Evolutionary conservation across 169 alveolate species (phyloP), one percentile per base, ranked within the genome.

Genomic region (Amoebophrya sp.): DNA sequence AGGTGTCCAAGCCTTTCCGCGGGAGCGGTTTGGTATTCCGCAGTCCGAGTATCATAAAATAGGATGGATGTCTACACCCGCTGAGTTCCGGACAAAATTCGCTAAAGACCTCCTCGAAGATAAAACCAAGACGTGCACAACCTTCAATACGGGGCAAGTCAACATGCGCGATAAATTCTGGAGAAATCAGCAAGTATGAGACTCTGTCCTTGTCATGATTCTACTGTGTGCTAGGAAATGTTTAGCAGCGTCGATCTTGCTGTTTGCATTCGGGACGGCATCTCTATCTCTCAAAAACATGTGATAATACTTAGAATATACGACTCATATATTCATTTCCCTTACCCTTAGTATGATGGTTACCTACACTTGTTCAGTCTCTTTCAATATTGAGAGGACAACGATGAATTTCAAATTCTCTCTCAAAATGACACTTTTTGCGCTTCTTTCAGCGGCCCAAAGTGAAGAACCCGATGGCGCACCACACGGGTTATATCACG

Each of bases 391-490:
- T n/a, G n/a, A n/a, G n/a, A n/a, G n/a, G n/a, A n/a, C n/a, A n/a
- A n/a, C n/a, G n/a, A n/a, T n/a, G n/a, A n/a, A n/a, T n/a, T n/a
- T n/a, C n/a, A n/a, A n/a, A n/a, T n/a, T n/a, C n/a, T n/a, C n/a
- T n/a, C n/a, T n/a, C n/a, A n/a, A n/a, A n/a, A n/a, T n/a, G n/a
- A n/a, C n/a, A n/a, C n/a, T n/a, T n/a, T n/a, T n/a, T n/a, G n/a
- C n/a, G n/a, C n/a, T n/a, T n/a, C n/a, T 47, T 12, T 12, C 65
- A 47, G 65, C 65, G 65, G 65, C 65, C 65, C 6, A 47, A 47
- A 47, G 65, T 47, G 65, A 47, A 47, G 65, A 47, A 47, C 65
- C 65, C 65, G 65, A 47, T 47, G 65, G 65, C 65, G 65, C 65
- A 47, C 65, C 65, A 47, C 65, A 18, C 18, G 6, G 65, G 65